These are phyloP conservation scores for Dendrobium nobile DNA, from an alignment of 106 monocot genomes.

Conservation along the genomic window DNA sequence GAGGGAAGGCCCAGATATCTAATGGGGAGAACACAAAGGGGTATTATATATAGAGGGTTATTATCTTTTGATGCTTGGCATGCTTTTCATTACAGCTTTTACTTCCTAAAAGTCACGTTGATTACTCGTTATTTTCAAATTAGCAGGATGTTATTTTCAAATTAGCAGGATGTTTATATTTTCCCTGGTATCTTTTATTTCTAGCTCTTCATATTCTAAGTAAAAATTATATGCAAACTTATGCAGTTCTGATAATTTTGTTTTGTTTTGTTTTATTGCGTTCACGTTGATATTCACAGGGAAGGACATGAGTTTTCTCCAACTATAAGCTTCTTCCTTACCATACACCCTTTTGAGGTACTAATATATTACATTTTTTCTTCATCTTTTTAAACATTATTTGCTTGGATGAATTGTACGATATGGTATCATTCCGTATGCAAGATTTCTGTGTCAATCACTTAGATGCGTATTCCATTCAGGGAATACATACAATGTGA, in stretches of 20 bases:
- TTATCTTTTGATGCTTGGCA: not conserved
- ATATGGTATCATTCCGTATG: not conserved
- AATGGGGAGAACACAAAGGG: too few relatives aligned
- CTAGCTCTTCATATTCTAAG: not conserved
- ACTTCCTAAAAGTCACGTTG: not conserved
- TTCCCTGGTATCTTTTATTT: not conserved
- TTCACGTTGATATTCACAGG: slow-evolving; percentile 29
- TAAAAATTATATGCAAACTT: not conserved
- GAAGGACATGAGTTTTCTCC: slow-evolving; percentile 78
- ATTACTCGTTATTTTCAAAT: not conserved
- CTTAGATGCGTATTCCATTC: not conserved
- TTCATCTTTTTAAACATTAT: not conserved
- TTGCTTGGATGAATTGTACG: not conserved
- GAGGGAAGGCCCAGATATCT: too few relatives aligned
- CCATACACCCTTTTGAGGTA: slow-evolving; percentile 63
- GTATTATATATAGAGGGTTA: not conserved
- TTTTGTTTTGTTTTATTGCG: not conserved
- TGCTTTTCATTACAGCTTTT: not conserved
- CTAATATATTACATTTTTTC: not conserved
- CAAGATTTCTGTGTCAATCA: not conserved
- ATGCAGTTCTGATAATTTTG: not conserved
- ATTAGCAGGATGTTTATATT: not conserved
- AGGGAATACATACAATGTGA: too few relatives aligned
- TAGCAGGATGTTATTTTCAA: too few relatives aligned
- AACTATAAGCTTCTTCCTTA: slow-evolving; percentile 69